Conservation (phyloP, 108 stramenopile species). For the Cyclotella choctawhatcheeana region DNA sequence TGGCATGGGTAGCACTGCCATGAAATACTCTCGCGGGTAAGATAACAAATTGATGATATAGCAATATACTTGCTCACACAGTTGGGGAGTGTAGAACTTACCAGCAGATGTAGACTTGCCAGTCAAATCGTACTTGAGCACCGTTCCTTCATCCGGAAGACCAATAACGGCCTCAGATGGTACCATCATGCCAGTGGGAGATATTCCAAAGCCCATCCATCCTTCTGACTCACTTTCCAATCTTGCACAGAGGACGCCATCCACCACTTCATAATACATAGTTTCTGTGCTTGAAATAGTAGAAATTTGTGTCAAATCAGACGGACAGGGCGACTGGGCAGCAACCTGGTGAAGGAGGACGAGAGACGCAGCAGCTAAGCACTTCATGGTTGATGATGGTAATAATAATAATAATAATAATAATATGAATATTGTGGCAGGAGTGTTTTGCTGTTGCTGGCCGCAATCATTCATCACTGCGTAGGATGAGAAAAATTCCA, state of each 20-base stretch:
- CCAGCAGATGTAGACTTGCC: constrained; percentile 1
- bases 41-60: too few relatives aligned
- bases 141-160: constrained; percentile 41
- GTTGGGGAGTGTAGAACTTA: too few relatives aligned
- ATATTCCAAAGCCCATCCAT: constrained; percentile 51
- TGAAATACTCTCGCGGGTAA: too few relatives aligned
- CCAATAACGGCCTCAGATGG: constrained; percentile 62
- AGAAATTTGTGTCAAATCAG: background rate
- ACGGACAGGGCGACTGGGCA: constrained; percentile 5
- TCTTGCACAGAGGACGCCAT: constrained; percentile 18
- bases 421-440: background rate
- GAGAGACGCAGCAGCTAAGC: background rate
- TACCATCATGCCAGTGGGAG: constrained; percentile 40
- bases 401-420: background rate
- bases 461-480: too few relatives aligned
- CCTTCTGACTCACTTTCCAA: constrained; percentile 23
- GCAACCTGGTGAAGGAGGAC: constrained; percentile 2
- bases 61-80: too few relatives aligned
- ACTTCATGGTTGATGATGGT: background rate
- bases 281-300: background rate
- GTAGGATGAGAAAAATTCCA: too few relatives aligned
- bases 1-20: constrained; percentile 46
- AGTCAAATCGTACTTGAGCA: constrained; percentile 54
- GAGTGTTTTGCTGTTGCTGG: too few relatives aligned
- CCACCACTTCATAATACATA: constrained; percentile 6